Conservation (phyloP, 345 rosid genomes). For the Sapria himalayana region DNA sequence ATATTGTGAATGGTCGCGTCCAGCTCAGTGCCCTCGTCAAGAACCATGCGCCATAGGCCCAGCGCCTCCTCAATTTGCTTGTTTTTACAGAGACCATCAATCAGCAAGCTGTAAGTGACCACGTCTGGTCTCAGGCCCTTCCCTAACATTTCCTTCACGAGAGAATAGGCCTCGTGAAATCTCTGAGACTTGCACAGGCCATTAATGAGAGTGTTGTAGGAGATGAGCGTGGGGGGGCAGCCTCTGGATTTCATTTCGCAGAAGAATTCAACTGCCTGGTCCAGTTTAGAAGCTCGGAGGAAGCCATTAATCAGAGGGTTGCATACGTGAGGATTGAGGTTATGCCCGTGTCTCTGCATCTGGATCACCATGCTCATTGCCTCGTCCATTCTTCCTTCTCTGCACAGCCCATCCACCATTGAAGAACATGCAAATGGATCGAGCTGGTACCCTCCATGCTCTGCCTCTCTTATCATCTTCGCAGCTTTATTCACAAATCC, state of each 20-base stretch:
- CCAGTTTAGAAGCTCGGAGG: slow-evolving; percentile 39
- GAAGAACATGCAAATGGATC: slow-evolving; percentile 55
- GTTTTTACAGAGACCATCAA: slow-evolving; percentile 54
- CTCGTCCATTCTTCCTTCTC: slow-evolving; percentile 51
- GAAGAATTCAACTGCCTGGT: slow-evolving; percentile 32
- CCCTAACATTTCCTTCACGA: slow-evolving; percentile 64
- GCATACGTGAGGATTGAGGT: slow-evolving; percentile 32
- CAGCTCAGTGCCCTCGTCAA: slow-evolving; percentile 36
- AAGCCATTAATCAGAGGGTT: slow-evolving; percentile 51
- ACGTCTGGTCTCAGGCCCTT: slow-evolving; percentile 49
- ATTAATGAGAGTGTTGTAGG: slow-evolving; percentile 48
- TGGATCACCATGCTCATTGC: slow-evolving; percentile 25
- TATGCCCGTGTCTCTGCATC: slow-evolving; percentile 26
- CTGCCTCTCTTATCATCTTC: slow-evolving; percentile 30
- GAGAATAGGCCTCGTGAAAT: slow-evolving; percentile 35
- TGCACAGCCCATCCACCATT: slow-evolving; percentile 51
- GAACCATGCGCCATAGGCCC: slow-evolving; percentile 41
- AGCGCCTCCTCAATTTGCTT: slow-evolving; percentile 47
- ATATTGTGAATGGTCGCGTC: slow-evolving; percentile 61
- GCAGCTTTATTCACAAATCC: slow-evolving; percentile 55
- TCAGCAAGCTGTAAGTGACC: slow-evolving; percentile 55
- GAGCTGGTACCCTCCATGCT: slow-evolving; percentile 20
- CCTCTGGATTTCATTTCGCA: slow-evolving; percentile 33
- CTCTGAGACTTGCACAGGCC: slow-evolving; percentile 66
- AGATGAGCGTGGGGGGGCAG: slow-evolving; percentile 30